Percentiles rank a stretch among this genome's conserved stretches.
Evolutionary conservation across 106 monocot species (phyloP).

Genomic region (Amphibolis antarctica): DNA sequence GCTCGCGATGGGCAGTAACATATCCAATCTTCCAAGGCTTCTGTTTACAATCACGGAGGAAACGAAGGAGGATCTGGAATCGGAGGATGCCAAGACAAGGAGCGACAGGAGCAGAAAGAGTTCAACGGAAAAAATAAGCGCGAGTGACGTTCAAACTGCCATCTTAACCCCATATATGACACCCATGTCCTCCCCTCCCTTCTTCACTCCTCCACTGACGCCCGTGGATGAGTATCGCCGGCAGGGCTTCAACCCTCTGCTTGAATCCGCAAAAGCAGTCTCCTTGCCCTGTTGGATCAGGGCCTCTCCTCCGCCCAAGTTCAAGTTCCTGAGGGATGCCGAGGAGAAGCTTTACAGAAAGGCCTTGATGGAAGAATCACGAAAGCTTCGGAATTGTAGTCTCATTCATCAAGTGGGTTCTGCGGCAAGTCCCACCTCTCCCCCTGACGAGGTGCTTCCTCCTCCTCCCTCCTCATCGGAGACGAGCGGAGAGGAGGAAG

Average conservation of each 20-base stretch:
- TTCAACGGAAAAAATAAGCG: neutral
- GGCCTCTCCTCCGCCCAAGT: conserved; percentile 24
- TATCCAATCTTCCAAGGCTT: conserved; percentile 5
- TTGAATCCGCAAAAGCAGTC: conserved; percentile 2
- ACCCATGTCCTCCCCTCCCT: conserved; percentile 16
- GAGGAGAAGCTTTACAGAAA: conserved; percentile 26
- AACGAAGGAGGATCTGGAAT: conserved; percentile 23
- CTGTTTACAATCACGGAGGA: conserved; percentile 28
- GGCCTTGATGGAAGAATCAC: conserved; percentile 17
- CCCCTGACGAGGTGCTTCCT: neutral
- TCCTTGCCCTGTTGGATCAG: neutral
- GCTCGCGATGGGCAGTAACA: conserved; percentile 11
- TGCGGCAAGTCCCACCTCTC: neutral
- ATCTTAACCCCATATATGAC: conserved; percentile 15
- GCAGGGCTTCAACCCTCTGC: conserved; percentile 16
- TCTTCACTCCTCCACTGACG: conserved; percentile 18
- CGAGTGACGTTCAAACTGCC: conserved; percentile 4
- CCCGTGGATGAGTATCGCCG: conserved; percentile 7
- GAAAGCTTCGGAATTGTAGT: neutral
- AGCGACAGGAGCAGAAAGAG: conserved; percentile 9
- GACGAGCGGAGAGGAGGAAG: neutral
- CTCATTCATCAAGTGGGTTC: neutral
- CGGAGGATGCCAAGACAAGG: conserved; percentile 8
- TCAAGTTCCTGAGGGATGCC: conserved; percentile 24
- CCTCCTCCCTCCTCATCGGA: neutral